Base-by-base conservation (phyloP, 352 stramenopile species). In the Pythium sukuiense region DNA sequence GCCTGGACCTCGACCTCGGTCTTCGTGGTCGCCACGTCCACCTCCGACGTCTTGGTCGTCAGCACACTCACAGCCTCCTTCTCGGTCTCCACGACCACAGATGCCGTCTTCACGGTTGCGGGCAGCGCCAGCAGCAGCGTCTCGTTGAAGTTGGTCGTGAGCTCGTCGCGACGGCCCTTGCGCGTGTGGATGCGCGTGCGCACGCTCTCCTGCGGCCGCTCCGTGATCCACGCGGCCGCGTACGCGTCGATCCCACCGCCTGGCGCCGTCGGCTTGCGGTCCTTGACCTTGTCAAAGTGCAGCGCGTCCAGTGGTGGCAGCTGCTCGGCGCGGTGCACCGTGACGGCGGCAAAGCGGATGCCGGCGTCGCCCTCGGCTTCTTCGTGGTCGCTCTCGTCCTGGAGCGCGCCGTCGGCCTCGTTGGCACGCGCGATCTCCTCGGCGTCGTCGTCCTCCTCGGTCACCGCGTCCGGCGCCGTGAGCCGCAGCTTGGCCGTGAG, bases 241-340 rank as follows among this genome's bases (percentile, higher is more conserved):
- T 92, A 92, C 20, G 77, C 84, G 46, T 92, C 84, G n/a, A 92
- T 80, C 6, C 80, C 84, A 26, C 80, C 77, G 14, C 74, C 72
- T 12, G 73, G 74, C 55, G 59, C 60, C n/a, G 26, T 60, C 4
- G 59, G 29, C 53, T 72, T 67, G 37, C 81, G 73, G 39, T 83
- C 77, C 35, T 78, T 55, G n/a, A 20, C 69, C 59, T 73, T 72
- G 20, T 87, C 79, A 43, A 88, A 83, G 3, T 83, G 62, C 9
- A 85, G 54, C 39, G 69, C 73, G 49, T 92, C 84, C 62, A 92
- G 78, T 46, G 84, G 81, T 27, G 81, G 79, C 0, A 92, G 53
- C 39, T 86, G 77, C 49, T 92, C 84, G 9, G 80, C 79, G 20
- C 73, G 73, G 63, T 92, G 82, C 56, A 92, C 74, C 37, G 79